phyloP scores from a whole-genome alignment of 2,329 filamentous ascomycete species.

The Cercospora sp. region DNA sequence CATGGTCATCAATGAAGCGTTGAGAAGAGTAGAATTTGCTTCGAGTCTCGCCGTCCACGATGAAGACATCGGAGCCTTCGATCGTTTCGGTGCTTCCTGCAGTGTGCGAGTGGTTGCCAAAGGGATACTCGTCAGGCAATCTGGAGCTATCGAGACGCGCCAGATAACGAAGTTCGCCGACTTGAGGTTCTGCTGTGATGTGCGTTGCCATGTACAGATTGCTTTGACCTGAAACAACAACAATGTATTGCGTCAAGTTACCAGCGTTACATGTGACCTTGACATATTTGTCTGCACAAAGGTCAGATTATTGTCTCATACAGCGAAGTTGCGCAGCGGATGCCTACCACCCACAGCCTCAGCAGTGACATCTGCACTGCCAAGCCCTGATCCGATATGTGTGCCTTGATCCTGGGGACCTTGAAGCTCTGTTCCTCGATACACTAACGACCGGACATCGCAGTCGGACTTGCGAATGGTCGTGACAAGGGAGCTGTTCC shows the following conservation, averaged over 20 bases:
- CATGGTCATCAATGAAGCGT: slow-evolving; percentile 68
- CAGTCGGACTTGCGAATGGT: slow-evolving; percentile 22
- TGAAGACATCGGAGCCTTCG: slow-evolving; percentile 56
- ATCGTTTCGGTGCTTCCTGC: slow-evolving; percentile 52
- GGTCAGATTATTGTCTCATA: neutral
- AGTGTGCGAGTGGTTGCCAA: slow-evolving; percentile 48
- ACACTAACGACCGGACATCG: slow-evolving; percentile 20
- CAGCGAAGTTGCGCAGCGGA: neutral
- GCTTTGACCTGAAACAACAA: slow-evolving; percentile 15
- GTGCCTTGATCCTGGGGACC: slow-evolving; percentile 11
- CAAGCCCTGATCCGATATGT: slow-evolving; percentile 21
- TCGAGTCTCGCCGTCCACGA: slow-evolving; percentile 62
- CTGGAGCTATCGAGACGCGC: slow-evolving; percentile 21
- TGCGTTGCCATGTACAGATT: slow-evolving; percentile 25
- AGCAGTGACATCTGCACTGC: slow-evolving; percentile 19
- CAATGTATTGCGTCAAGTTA: slow-evolving; percentile 22
- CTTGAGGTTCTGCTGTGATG: slow-evolving; percentile 20
- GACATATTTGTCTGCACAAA: slow-evolving; percentile 16
- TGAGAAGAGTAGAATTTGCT: slow-evolving; percentile 70
- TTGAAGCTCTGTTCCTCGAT: slow-evolving; percentile 17
- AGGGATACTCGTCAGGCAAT: slow-evolving; percentile 20
- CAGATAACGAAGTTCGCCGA: slow-evolving; percentile 23
- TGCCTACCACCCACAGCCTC: slow-evolving; percentile 12
- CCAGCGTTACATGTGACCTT: slow-evolving; percentile 20
- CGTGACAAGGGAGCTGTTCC: slow-evolving; percentile 8